Percentiles rank a stretch among this genome's conserved stretches.
Evolutionary conservation across 2,329 filamentous ascomycete species (phyloP).

Genomic region (Cryphonectria japonica): DNA sequence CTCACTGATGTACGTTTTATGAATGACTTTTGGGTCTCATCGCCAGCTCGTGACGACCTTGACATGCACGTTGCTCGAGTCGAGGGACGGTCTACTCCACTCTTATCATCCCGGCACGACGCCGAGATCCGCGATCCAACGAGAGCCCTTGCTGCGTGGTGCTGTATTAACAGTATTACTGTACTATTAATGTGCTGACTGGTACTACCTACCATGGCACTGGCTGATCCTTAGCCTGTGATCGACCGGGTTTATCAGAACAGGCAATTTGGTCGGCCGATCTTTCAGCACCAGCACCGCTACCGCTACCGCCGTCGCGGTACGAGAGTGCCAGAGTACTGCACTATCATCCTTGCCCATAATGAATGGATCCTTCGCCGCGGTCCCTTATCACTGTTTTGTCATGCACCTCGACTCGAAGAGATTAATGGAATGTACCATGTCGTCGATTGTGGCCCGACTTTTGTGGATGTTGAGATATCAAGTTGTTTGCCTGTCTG

Average conservation of each 20-base stretch:
- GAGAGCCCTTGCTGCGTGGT: background rate
- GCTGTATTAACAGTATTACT: background rate
- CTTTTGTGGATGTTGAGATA: background rate
- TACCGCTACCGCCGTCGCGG: background rate
- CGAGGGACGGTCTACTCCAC: background rate
- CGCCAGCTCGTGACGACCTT: background rate
- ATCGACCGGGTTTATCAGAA: background rate
- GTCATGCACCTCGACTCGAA: background rate
- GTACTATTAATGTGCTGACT: background rate
- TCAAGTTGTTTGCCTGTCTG: background rate
- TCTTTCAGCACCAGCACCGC: background rate
- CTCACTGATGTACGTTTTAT: background rate
- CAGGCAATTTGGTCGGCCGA: background rate
- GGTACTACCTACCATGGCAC: background rate
- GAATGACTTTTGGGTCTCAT: background rate
- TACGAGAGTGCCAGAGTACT: background rate
- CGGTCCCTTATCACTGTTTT: background rate
- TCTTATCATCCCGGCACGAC: slow-evolving; percentile 3
- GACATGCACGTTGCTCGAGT: background rate
- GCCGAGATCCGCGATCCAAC: background rate
- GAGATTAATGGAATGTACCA: background rate
- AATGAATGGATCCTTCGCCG: background rate
- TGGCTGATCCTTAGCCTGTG: background rate
- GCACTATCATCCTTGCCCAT: background rate
- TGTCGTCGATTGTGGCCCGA: background rate